Percentiles rank a stretch among this genome's conserved stretches.
Evolutionary conservation across 371 early-diverging fungal genomes (phyloP).

Genomic region (Rhizopus microsporus): DNA sequence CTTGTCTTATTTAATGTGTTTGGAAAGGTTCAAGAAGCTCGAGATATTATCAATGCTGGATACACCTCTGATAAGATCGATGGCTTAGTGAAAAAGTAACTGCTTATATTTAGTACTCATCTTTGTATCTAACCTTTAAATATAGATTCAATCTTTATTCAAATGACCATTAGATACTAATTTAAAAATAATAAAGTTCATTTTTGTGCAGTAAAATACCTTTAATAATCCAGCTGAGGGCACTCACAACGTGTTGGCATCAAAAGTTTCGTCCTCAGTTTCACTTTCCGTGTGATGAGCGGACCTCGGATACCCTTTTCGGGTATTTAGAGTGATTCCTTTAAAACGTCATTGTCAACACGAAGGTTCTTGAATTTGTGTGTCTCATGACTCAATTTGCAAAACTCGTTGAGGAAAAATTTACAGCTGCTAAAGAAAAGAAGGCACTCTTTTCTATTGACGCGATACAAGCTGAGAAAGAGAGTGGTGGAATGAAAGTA

Average conservation of each 20-base stretch:
- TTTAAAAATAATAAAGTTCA: background rate
- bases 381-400: background rate
- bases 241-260: no score
- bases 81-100: conserved; percentile 43
- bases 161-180: conserved; percentile 16
- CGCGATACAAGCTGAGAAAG: conserved; percentile 17
- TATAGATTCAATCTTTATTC: conserved; percentile 25
- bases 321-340: no score
- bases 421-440: conserved; percentile 32
- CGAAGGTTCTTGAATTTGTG: no score
- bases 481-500: conserved; percentile 34
- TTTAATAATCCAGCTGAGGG: no score
- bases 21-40: conserved; percentile 72
- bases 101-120: background rate
- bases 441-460: conserved; percentile 31
- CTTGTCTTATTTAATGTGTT: conserved; percentile 71
- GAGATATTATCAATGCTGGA: conserved; percentile 60
- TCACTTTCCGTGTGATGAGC: no score
- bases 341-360: no score
- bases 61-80: conserved; percentile 51
- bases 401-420: conserved; percentile 25
- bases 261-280: no score
- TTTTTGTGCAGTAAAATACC: background rate
- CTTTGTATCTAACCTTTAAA: background rate
- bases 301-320: no score